Conservation (phyloP, 371 early-diverging fungal genomes). For the Mortierella sp. region DNA sequence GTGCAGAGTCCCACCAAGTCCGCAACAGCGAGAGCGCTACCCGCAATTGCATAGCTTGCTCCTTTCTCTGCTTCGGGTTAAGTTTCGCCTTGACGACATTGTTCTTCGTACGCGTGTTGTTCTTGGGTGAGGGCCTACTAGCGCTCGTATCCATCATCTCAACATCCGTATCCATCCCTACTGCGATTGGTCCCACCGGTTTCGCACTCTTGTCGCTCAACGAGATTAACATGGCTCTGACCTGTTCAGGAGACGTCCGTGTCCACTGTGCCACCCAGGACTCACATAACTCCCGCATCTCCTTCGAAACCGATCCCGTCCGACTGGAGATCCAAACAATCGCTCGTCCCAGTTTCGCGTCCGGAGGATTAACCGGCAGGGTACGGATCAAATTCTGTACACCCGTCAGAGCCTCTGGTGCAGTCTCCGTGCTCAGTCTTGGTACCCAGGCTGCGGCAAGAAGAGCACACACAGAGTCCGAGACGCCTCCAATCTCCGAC, state of each 20-base stretch:
- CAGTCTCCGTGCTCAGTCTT: conserved; percentile 4
- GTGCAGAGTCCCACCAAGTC: conserved; percentile 21
- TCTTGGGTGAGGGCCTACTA: conserved; percentile 10
- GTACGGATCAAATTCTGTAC: conserved; percentile 39
- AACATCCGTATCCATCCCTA: conserved; percentile 6
- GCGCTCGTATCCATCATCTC: conserved; percentile 22
- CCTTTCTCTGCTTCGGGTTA: conserved; percentile 38
- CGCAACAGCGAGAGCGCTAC: conserved; percentile 19
- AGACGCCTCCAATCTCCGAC: conserved; percentile 43
- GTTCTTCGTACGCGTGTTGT: conserved; percentile 13
- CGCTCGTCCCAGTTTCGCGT: conserved; percentile 26
- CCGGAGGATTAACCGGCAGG: conserved; percentile 21
- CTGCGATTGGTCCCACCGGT: conserved; percentile 16
- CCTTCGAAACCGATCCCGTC: conserved; percentile 23
- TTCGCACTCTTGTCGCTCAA: conserved; percentile 36
- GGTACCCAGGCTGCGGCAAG: conserved; percentile 41
- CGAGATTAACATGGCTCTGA: conserved; percentile 27
- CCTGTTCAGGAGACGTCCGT: conserved; percentile 32
- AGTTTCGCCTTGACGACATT: conserved; percentile 19
- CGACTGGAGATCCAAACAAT: conserved; percentile 30
- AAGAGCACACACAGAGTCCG: conserved; percentile 17
- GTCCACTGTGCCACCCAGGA: conserved; percentile 23
- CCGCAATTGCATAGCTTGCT: conserved; percentile 31
- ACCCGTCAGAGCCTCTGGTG: conserved; percentile 40
- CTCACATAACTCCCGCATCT: conserved; percentile 41